A percentile compares a stretch with the other conserved stretches of the same genome.
Evolutionary conservation across 331 rosid genomes (phyloP).

Genomic region (Spiraea crenata): DNA sequence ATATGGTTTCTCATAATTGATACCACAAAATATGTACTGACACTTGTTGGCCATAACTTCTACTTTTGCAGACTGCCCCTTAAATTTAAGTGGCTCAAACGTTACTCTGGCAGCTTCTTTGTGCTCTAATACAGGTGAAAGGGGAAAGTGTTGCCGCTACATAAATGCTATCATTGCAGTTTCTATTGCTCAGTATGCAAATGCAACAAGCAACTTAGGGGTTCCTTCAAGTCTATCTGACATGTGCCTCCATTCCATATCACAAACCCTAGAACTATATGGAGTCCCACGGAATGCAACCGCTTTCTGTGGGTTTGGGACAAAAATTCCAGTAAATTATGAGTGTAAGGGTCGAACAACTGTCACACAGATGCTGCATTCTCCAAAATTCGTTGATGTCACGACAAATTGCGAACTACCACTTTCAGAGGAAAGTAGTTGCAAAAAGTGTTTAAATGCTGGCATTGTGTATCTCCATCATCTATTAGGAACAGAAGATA

Average conservation of each 20-base stretch:
- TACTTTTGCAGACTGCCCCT: slow-evolving; percentile 82
- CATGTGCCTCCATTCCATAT: slow-evolving; percentile 65
- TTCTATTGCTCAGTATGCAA: slow-evolving; percentile 78
- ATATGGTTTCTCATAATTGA: background rate
- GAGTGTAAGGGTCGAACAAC: slow-evolving; percentile 82
- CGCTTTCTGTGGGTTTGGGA: slow-evolving; percentile 80
- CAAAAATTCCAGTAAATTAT: slow-evolving; percentile 79
- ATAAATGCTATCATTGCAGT: slow-evolving; percentile 85
- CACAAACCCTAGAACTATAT: slow-evolving; percentile 58
- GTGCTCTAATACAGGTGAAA: slow-evolving; percentile 59
- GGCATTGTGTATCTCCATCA: slow-evolving; percentile 70
- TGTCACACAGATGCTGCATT: slow-evolving; percentile 72
- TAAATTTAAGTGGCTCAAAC: slow-evolving; percentile 73
- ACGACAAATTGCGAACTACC: slow-evolving; percentile 57
- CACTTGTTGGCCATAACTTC: background rate
- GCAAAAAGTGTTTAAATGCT: slow-evolving; percentile 83
- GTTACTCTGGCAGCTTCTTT: slow-evolving; percentile 72
- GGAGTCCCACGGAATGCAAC: slow-evolving; percentile 81
- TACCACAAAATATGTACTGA: background rate
- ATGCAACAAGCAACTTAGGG: slow-evolving; percentile 73
- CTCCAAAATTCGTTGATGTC: slow-evolving; percentile 76
- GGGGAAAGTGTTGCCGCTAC: slow-evolving; percentile 95
- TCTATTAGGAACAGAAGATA: slow-evolving; percentile 61
- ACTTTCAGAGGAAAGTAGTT: slow-evolving; percentile 59
- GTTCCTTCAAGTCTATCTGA: slow-evolving; percentile 61